phyloP scores from a whole-genome alignment of 2,329 filamentous ascomycete species.

The Pseudocercospora fuligena region DNA sequence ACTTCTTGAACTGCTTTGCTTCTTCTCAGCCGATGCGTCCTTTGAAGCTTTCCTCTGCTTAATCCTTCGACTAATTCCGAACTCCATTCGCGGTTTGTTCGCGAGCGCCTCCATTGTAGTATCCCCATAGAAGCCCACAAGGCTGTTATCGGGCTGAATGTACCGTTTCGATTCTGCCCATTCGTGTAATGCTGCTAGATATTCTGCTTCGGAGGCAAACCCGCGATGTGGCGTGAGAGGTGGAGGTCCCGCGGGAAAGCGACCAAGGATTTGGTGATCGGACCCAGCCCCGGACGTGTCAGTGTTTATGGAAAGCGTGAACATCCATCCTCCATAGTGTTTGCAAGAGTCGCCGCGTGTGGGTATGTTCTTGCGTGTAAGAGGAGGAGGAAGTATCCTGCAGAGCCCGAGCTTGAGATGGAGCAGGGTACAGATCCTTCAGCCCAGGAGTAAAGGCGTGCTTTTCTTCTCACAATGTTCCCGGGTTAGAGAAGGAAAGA shows the following conservation, averaged over 20 bases:
- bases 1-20: slow-evolving; percentile 6
- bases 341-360: neutral
- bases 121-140: slow-evolving; percentile 38
- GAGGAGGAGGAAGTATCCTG: neutral
- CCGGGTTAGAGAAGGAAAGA: slow-evolving; percentile 9
- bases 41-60: slow-evolving; percentile 25
- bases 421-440: neutral
- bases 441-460: neutral
- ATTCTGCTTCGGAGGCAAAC: slow-evolving; percentile 37
- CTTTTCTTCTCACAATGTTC: slow-evolving; percentile 15
- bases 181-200: slow-evolving; percentile 35
- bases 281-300: neutral
- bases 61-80: slow-evolving; percentile 32
- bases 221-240: slow-evolving; percentile 20
- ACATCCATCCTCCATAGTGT: neutral
- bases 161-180: slow-evolving; percentile 41
- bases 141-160: slow-evolving; percentile 28
- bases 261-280: neutral
- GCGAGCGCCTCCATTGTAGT: slow-evolving; percentile 37
- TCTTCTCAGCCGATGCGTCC: slow-evolving; percentile 21
- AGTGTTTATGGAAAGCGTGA: neutral
- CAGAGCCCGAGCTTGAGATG: neutral
- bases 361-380: slow-evolving; percentile 4
- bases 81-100: slow-evolving; percentile 27
- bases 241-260: neutral